Conservation (phyloP, 2,329 filamentous ascomycete genomes). For the Teratosphaeria viscida region DNA sequence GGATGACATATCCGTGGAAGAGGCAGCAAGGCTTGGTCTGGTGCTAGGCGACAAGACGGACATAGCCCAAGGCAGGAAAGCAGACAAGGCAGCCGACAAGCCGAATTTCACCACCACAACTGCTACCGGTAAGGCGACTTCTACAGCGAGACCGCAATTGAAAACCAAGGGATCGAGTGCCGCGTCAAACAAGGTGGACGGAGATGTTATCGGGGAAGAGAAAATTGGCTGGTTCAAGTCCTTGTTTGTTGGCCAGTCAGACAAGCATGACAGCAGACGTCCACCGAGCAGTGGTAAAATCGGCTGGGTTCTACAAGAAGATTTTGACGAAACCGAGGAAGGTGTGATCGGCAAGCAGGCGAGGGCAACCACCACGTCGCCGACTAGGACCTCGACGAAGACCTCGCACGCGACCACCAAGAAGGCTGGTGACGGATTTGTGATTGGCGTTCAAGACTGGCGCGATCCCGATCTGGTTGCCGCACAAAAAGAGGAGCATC, state of each 20-base stretch:
- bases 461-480: slow-evolving; percentile 64
- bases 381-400: slow-evolving; percentile 21
- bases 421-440: slow-evolving; percentile 51
- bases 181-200: background rate
- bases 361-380: slow-evolving; percentile 13
- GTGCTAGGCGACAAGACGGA: slow-evolving; percentile 14
- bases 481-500: slow-evolving; percentile 23
- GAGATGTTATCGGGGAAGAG: slow-evolving; percentile 1
- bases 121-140: slow-evolving; percentile 5
- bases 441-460: slow-evolving; percentile 82
- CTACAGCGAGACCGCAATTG: slow-evolving; percentile 9
- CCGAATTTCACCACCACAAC: slow-evolving; percentile 20
- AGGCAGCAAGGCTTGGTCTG: slow-evolving; percentile 42
- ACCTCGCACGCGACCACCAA: slow-evolving; percentile 13
- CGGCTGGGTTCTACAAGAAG: slow-evolving; percentile 61
- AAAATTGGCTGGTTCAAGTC: slow-evolving; percentile 35
- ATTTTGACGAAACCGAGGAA: slow-evolving; percentile 52
- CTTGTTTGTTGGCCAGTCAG: slow-evolving; percentile 23
- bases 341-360: slow-evolving; percentile 11
- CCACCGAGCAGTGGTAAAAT: slow-evolving; percentile 63
- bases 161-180: slow-evolving; percentile 2
- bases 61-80: slow-evolving; percentile 5
- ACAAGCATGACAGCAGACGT: slow-evolving; percentile 42
- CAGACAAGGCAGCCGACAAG: slow-evolving; percentile 8
- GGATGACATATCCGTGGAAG: slow-evolving; percentile 50